Percentiles rank a stretch among this genome's conserved stretches.
These are phyloP conservation scores for Aspergillus neotritici DNA, from an alignment of 2,329 filamentous ascomycete genomes.

Conservation along the genomic window DNA sequence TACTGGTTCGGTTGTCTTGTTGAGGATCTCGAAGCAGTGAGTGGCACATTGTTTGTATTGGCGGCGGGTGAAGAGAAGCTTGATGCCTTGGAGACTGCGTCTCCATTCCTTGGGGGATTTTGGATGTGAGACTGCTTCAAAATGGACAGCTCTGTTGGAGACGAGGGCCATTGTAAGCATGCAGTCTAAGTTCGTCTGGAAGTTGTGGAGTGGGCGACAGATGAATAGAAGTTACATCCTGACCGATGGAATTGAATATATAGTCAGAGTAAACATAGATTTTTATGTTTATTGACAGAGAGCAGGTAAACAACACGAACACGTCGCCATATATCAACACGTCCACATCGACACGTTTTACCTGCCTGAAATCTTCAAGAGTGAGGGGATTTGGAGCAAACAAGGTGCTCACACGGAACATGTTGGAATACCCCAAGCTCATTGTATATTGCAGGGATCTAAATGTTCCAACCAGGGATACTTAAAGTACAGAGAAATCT, in stretches of 20 bases:
- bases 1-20: conserved; percentile 22
- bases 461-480: too few species aligned
- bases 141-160: conserved; percentile 17
- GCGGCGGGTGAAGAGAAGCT: conserved; percentile 30
- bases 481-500: too few species aligned
- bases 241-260: not conserved
- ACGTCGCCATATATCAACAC: too few species aligned
- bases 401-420: too few species aligned
- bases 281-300: too few species aligned
- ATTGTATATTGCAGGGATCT: too few species aligned
- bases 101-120: conserved; percentile 30
- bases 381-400: too few species aligned
- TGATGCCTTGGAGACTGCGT: conserved; percentile 27
- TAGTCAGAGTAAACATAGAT: too few species aligned
- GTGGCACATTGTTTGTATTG: conserved; percentile 40
- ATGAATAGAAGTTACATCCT: not conserved
- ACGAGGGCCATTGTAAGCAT: conserved; percentile 8
- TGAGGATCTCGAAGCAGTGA: conserved; percentile 28
- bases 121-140: conserved; percentile 12
- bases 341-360: too few species aligned
- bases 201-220: not conserved
- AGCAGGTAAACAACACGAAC: too few species aligned
- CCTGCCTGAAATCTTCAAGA: too few species aligned
- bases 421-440: too few species aligned
- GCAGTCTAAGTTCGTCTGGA: conserved; percentile 2